Base-by-base conservation (phyloP, 192 early-diverging fungal species). In the Backusella psychrophila region DNA sequence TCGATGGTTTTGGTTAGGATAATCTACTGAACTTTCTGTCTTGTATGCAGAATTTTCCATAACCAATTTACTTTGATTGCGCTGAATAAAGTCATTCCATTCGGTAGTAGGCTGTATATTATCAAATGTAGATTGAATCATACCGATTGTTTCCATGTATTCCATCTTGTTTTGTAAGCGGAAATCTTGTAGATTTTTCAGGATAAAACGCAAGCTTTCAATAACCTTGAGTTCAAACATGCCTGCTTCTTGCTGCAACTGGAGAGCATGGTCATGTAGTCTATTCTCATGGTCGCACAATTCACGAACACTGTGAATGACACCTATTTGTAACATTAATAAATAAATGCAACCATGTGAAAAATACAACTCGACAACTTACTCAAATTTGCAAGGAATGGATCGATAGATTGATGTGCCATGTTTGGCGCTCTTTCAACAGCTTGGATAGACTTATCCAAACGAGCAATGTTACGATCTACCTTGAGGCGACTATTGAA, bases 71-170 rank as follows among this genome's bases (percentile, higher is more conserved):
- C 72, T 53, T n/a, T 78, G 73, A 65, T 84, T 63, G 15, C 77
- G 75, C 35, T 79, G 77, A n/a, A 83, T 46, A 53, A 87, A 87
- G 44, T 77, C 77, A 44, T 71, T 82, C 81, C 81, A 82, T 69
- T 87, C 86, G 33, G 79, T 73, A 38, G 82, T 67, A 63, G 84
- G 77, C 12, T 80, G 76, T 1, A 87, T 70, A 29, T 73, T 74
- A 53, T 83, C 72, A 46, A 87, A 69, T 4, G 41, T 75, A 2
- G 41, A 70, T 11, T 63, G 65, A 31, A 83, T 71, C 21, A 42
- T 72, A 17, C 63, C 42, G 14, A 81, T 78, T 31, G 75, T 36
- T 14, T 80, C 72, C 1, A 71, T 67, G n/a, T 66, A 68, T 2
- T 80, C 66, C n/a, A 66, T 71, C 14, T 78, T 71, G 23, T 75